phyloP scores from a whole-genome alignment of 2,329 filamentous ascomycete species.

The Botrytis pseudocinerea region DNA sequence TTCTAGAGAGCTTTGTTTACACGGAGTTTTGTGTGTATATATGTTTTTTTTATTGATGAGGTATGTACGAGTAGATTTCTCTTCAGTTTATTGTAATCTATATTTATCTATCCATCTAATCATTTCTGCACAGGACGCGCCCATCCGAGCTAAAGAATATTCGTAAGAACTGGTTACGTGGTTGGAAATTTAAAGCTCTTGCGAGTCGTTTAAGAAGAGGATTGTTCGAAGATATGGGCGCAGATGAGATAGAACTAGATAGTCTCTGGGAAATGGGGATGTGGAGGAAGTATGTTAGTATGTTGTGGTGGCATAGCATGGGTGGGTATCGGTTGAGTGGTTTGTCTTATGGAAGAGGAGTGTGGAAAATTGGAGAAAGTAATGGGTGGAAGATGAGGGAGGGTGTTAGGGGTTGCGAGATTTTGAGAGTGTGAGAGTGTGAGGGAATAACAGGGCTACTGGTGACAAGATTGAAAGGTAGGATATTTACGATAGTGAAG shows the following conservation, averaged over 20 bases:
- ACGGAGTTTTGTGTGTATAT: not conserved
- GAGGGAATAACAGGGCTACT: not conserved
- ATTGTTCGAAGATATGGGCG: not conserved
- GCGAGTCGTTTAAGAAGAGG: not conserved
- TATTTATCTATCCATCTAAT: not conserved
- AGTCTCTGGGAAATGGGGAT: not conserved
- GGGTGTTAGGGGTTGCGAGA: not conserved
- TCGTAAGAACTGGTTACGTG: accelerated
- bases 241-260: not conserved
- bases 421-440: accelerated
- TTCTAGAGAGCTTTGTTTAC: accelerated
- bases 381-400: not conserved
- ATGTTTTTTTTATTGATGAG: accelerated
- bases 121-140: accelerated
- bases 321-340: not conserved
- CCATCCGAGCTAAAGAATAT: accelerated
- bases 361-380: not conserved
- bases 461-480: accelerated
- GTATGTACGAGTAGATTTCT: not conserved
- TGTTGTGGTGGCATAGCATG: not conserved
- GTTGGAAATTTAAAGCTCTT: not conserved
- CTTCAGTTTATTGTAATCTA: not conserved
- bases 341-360: not conserved
- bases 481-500: not conserved
- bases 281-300: not conserved